Evolutionary conservation across 2,329 filamentous ascomycete species (phyloP).

Genomic region (Alternaria arbusti): DNA sequence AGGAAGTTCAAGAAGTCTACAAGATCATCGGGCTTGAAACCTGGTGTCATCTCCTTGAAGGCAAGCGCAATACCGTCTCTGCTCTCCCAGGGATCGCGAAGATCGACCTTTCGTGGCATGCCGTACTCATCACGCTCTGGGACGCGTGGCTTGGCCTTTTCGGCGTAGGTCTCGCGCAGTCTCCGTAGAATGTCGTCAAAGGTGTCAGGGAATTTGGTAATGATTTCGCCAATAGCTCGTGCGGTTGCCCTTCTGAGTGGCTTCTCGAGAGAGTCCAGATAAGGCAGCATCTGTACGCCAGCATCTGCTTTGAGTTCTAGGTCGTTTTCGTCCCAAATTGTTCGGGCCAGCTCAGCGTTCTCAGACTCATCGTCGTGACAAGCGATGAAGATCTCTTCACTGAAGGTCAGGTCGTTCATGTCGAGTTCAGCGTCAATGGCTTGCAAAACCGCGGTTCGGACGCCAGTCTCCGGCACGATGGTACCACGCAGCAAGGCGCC

Average conservation of each 20-base stretch:
- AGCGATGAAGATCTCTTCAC: slow-evolving; percentile 90
- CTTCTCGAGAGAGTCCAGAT: slow-evolving; percentile 78
- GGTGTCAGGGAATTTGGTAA: slow-evolving; percentile 65
- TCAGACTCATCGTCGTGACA: slow-evolving; percentile 90
- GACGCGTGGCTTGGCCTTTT: slow-evolving; percentile 80
- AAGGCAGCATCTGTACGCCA: slow-evolving; percentile 73
- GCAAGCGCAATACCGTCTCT: slow-evolving; percentile 88
- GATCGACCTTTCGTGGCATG: slow-evolving; percentile 88
- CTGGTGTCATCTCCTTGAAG: slow-evolving; percentile 78
- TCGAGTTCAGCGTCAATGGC: slow-evolving; percentile 91
- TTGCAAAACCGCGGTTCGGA: slow-evolving; percentile 85
- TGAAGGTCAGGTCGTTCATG: slow-evolving; percentile 84
- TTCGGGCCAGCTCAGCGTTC: slow-evolving; percentile 79
- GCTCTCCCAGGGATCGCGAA: slow-evolving; percentile 88
- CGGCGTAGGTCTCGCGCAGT: slow-evolving; percentile 74
- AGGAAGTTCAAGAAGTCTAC: slow-evolving; percentile 83
- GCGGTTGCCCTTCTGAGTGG: slow-evolving; percentile 86
- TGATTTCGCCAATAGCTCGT: slow-evolving; percentile 77
- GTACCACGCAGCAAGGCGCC: slow-evolving; percentile 76
- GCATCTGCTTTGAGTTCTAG: slow-evolving; percentile 72
- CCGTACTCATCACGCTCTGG: slow-evolving; percentile 91
- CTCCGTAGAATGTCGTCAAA: slow-evolving; percentile 68
- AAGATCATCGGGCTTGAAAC: slow-evolving; percentile 72
- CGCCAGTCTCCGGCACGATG: slow-evolving; percentile 78
- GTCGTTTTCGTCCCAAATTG: slow-evolving; percentile 95